Conservation (phyloP, 2,329 filamentous ascomycete species). For the Penicillium sp. region DNA sequence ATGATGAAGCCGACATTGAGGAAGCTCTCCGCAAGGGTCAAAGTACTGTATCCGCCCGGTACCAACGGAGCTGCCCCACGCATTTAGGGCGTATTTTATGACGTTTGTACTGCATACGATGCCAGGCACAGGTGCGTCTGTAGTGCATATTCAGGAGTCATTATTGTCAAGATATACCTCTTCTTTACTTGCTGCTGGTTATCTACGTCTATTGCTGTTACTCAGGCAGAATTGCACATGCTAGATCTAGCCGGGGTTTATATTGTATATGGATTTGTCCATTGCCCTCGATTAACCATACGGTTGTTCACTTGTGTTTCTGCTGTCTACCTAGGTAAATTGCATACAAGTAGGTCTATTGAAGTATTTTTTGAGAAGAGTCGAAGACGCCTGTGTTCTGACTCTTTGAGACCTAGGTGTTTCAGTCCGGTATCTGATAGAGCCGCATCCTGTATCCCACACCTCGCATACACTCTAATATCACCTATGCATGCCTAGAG, state of each 20-base stretch:
- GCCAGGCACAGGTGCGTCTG: not conserved
- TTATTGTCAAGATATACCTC: not conserved
- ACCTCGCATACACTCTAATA: too few relatives aligned
- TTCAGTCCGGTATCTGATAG: too few relatives aligned
- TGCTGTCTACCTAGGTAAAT: not conserved
- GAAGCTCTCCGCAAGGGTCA: slow-evolving; percentile 12
- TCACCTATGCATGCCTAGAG: too few relatives aligned
- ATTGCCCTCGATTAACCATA: not conserved
- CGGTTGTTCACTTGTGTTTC: not conserved
- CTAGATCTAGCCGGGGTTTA: too few relatives aligned
- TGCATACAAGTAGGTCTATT: too few relatives aligned
- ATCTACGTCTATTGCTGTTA: too few relatives aligned
- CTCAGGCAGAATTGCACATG: too few relatives aligned
- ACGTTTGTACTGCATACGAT: not conserved
- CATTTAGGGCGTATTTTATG: not conserved
- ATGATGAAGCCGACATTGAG: slow-evolving; percentile 11
- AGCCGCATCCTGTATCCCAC: too few relatives aligned
- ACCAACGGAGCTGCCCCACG: not conserved
- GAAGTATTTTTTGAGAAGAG: too few relatives aligned
- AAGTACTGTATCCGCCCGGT: slow-evolving; percentile 6
- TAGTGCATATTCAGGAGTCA: not conserved
- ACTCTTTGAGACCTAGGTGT: too few relatives aligned
- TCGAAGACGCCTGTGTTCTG: too few relatives aligned
- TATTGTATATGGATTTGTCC: not conserved
- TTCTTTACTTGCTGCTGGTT: too few relatives aligned